Conservation (phyloP, 768 basidiomycete species). For the Cyclocybe aegerita region DNA sequence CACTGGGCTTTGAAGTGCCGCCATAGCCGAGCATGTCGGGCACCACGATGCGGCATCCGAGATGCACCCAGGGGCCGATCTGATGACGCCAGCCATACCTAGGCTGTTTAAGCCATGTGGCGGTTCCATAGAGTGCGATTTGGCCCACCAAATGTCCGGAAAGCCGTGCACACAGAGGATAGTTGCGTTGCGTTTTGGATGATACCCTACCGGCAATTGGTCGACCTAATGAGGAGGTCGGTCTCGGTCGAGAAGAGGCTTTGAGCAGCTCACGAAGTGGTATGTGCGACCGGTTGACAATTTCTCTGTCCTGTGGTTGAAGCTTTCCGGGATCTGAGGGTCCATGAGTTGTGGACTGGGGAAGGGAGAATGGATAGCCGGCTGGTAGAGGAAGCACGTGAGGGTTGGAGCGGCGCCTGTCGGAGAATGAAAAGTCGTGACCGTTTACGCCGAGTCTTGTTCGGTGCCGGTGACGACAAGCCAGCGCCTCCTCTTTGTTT, state of each 20-base stretch:
- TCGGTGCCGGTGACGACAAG: conserved; percentile 28
- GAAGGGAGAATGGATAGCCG: conserved; percentile 13
- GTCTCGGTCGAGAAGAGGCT: background rate
- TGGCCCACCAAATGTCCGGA: conserved; percentile 56
- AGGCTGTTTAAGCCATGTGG: background rate
- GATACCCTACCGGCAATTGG: conserved; percentile 49
- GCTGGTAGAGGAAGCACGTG: conserved; percentile 8
- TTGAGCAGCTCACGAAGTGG: conserved; percentile 49
- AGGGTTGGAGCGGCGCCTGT: conserved; percentile 14
- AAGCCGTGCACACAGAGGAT: conserved; percentile 81
- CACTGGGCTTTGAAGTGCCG: conserved; percentile 58
- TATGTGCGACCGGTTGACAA: conserved; percentile 64
- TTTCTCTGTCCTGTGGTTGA: conserved; percentile 50
- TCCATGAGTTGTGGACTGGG: conserved; percentile 31
- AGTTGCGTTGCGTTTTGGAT: conserved; percentile 42
- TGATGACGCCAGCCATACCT: conserved; percentile 80
- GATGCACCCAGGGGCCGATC: conserved; percentile 65
- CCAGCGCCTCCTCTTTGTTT: conserved; percentile 2
- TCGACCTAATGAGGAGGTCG: conserved; percentile 38
- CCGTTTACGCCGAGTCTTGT: conserved; percentile 21
- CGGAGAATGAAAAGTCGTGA: conserved; percentile 10
- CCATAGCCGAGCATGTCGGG: conserved; percentile 70
- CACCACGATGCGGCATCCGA: conserved; percentile 63
- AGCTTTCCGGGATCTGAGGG: conserved; percentile 38
- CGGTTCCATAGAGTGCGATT: background rate